Conservation (phyloP, 331 rosid genomes). For the Malus hybrid region DNA sequence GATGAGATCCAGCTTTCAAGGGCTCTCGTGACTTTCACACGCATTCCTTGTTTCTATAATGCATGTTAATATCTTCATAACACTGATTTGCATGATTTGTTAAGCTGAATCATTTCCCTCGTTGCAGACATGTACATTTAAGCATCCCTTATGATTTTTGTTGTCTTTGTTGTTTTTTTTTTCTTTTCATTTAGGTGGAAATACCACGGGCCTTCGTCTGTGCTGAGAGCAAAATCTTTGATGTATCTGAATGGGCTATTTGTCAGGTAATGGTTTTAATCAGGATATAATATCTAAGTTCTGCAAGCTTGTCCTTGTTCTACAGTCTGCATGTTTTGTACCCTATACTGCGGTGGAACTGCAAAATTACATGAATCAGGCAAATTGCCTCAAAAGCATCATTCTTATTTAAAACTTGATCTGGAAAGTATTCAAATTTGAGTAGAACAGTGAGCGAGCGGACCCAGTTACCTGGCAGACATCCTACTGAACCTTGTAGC, state of each 20-base stretch:
- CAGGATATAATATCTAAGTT: neutral
- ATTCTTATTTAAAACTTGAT: neutral
- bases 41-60: neutral
- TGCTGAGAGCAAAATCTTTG: conserved; percentile 94
- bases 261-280: conserved; percentile 72
- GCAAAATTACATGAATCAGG: neutral
- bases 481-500: neutral
- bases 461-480: neutral
- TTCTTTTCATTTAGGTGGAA: conserved; percentile 54
- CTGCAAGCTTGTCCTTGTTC: neutral
- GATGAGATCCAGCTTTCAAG: neutral
- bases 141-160: neutral
- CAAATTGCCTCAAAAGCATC: neutral
- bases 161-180: neutral
- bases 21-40: neutral
- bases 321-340: neutral
- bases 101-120: neutral
- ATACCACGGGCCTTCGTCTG: conserved; percentile 98
- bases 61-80: neutral
- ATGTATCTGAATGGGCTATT: conserved; percentile 98
- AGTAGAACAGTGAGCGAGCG: neutral
- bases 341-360: neutral
- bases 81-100: neutral
- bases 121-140: neutral
- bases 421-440: neutral